These are phyloP conservation scores for Mortierella sp. DNA, from an alignment of 371 early-diverging fungal genomes.

Conservation along the genomic window DNA sequence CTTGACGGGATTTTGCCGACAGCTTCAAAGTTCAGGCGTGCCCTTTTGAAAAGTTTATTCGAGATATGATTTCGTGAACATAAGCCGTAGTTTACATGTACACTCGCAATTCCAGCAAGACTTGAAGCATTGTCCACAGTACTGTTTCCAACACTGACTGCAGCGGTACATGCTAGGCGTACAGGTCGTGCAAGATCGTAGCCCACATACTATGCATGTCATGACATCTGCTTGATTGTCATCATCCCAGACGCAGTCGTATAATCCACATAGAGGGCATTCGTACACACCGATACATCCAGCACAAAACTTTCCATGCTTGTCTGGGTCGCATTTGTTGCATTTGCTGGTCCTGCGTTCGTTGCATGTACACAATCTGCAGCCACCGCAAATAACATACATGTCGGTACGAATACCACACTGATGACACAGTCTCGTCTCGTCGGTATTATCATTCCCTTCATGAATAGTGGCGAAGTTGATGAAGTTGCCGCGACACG, in stretches of 20 bases:
- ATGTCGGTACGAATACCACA: constrained; percentile 7
- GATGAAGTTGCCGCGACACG: constrained; percentile 7
- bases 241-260: neutral
- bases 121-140: constrained; percentile 14
- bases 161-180: constrained; percentile 7
- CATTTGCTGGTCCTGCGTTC: constrained; percentile 10
- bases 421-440: constrained; percentile 13
- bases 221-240: neutral
- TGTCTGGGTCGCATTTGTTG: constrained; percentile 2
- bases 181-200: constrained; percentile 14
- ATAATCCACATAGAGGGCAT: constrained; percentile 11
- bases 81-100: too few species aligned
- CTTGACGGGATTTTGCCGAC: too few species aligned
- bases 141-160: constrained; percentile 2
- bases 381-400: neutral
- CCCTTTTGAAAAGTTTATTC: too few species aligned
- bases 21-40: too few species aligned
- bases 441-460: neutral
- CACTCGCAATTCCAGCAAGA: neutral
- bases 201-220: constrained; percentile 9
- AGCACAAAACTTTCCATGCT: constrained; percentile 2
- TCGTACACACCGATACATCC: neutral
- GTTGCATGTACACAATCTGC: constrained; percentile 5
- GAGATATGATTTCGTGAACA: too few species aligned
- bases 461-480: neutral